Base-by-base conservation (phyloP, 768 basidiomycete genomes). In the Boletus barrowsii region DNA sequence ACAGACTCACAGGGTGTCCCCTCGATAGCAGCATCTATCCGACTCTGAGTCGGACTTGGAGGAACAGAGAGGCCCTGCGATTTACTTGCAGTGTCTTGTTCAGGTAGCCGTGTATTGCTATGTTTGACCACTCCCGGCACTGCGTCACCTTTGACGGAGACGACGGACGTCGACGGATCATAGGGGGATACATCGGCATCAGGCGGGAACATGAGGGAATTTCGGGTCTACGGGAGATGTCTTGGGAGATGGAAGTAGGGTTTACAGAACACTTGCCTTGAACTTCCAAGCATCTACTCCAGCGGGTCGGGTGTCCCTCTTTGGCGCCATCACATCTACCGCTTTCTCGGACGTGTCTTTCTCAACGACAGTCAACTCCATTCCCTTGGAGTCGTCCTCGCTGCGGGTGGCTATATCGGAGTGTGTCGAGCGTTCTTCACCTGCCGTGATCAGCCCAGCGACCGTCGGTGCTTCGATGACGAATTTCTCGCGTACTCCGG, bases 201-300 rank as follows among this genome's bases (percentile, higher is more conserved):
- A 2, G 97, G 95, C 0, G 88, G 67, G 65, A 98, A 99, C 93
- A 97, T 97, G 49, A 99, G 77, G 4, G 90, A 86, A 72, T 99
- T 99, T 54, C 97, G 86, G 26, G 92, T 81, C 94, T 97, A 62
- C 4, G 42, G 26, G 22, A 29, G 41, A 51, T 40, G 29, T 48
- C 24, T 44, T n/a, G 41, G 46, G 22, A 29, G 42, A 40, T 48
- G 43, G 24, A 49, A 49, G 39, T n/a, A 47, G 51, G 29, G 37
- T 3, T 35, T 39, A 40, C 33, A 52, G 30, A 20, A 26, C 29
- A 62, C 72, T 36, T 61, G 86, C 87, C 79, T 86, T 91, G 76
- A 92, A 92, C 56, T 81, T 83, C 90, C 88, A 92, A 3, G 80
- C 87, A 64, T 90, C 87, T 35, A 90, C 88, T 7, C 83, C 82